Conservation (phyloP, 345 rosid genomes). For the Excoecaria agallocha region DNA sequence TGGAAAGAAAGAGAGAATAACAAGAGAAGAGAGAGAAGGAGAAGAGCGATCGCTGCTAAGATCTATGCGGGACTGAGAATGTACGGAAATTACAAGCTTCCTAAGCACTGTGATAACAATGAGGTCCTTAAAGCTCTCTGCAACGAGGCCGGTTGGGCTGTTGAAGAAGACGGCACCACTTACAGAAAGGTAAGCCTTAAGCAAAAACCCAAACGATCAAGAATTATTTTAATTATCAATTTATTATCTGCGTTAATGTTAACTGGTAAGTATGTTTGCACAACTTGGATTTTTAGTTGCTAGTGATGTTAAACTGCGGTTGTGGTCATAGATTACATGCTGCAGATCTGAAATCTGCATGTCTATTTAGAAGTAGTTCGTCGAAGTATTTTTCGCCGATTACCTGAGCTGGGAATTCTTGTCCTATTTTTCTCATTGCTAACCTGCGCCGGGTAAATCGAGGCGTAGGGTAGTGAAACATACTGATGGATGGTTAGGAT, state of each 20-base stretch:
- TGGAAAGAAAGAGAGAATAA: slow-evolving; percentile 99
- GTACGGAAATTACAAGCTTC: slow-evolving; percentile 91
- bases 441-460: slow-evolving; percentile 19
- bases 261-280: background rate
- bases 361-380: background rate
- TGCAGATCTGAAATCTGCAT: slow-evolving; percentile 8
- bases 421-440: background rate
- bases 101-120: slow-evolving; percentile 97
- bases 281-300: background rate
- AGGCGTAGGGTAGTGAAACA: slow-evolving; percentile 9
- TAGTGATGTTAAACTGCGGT: background rate
- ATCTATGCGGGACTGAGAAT: slow-evolving; percentile 80
- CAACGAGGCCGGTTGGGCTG: slow-evolving; percentile 93
- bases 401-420: background rate
- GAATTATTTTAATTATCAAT: background rate
- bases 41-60: slow-evolving; percentile 96
- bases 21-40: slow-evolving; percentile 80
- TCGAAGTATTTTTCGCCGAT: background rate
- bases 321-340: background rate
- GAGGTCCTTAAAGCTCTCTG: slow-evolving; percentile 97
- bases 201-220: background rate
- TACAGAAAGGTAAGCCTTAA: slow-evolving; percentile 63
- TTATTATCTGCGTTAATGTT: background rate
- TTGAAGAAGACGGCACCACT: slow-evolving; percentile 96
- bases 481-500: slow-evolving; percentile 24